Percentiles rank a stretch among this genome's conserved stretches.
Conservation (phyloP, 768 basidiomycete genomes). For the Mycena vitilis region DNA sequence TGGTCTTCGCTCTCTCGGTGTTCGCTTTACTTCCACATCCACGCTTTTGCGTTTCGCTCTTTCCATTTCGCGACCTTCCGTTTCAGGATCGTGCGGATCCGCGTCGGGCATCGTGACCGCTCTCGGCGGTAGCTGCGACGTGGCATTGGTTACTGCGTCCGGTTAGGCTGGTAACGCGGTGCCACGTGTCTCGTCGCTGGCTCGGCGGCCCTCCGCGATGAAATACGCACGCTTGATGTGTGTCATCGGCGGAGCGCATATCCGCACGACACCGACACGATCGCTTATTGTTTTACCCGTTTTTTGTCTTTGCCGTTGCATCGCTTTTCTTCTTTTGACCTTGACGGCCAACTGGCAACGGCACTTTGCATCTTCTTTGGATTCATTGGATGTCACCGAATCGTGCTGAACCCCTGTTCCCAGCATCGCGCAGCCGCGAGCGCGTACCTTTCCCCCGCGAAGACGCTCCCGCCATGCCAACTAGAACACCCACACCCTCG, state of each 20-base stretch:
- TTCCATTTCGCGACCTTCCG: too few species aligned
- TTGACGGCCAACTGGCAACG: background rate
- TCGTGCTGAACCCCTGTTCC: background rate
- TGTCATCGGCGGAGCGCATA: too few species aligned
- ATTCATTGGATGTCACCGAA: background rate
- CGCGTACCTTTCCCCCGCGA: constrained; percentile 27
- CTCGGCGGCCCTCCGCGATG: too few species aligned
- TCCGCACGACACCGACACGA: too few species aligned
- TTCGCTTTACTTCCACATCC: too few species aligned
- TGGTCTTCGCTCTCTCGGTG: background rate
- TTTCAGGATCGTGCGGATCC: too few species aligned
- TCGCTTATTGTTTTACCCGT: background rate
- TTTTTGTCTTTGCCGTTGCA: background rate
- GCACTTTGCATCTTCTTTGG: background rate
- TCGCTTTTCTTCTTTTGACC: background rate
- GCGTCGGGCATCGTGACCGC: too few species aligned
- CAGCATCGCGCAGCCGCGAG: constrained; percentile 33
- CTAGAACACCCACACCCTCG: background rate
- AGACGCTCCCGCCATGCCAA: constrained; percentile 26
- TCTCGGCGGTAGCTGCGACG: too few species aligned
- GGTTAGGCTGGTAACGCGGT: too few species aligned
- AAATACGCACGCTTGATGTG: too few species aligned
- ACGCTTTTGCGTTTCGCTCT: background rate
- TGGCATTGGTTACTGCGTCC: too few species aligned
- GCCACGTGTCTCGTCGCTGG: too few species aligned